Evolutionary conservation across 2,329 filamentous ascomycete genomes (phyloP), one percentile per base, ranked within the genome.

Genomic region (Colletotrichum graminicola): DNA sequence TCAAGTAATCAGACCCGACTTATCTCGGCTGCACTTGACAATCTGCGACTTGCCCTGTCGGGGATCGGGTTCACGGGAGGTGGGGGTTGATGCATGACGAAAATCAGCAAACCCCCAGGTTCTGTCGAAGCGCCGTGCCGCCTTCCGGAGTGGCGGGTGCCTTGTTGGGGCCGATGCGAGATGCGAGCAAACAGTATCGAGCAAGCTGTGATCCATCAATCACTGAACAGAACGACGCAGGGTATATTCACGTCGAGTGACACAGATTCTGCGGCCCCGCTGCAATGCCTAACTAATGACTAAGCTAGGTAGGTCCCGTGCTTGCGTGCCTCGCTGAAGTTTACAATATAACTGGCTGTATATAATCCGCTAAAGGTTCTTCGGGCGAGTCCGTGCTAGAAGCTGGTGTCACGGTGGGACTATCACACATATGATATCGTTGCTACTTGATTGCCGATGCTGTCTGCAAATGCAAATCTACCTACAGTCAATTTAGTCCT

Each of bases 1-100:
- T 61, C 47, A 62, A 62, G 63, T 63, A 70, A 61, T n/a, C 55
- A 32, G 54, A 70, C 67, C 64, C 64, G 63, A 60, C 49, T 10
- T 32, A 23, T 36, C 26, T 71, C 63, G 67, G 67, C 41, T 67
- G 29, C 23, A 51, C 63, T 56, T 71, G 39, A 60, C 56, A 41
- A 26, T 16, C 67, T 67, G 36, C 36, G 47, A 54, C 61, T 41
- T n/a, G 26, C 34, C 43, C 7, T 45, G 49, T 63, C 52, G 49
- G 54, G 51, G 36, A 55, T 45, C 14, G 45, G 54, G 21, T 64
- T 51, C 36, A 23, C 49, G 62, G 62, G 49, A 36, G 21, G 62
- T 63, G 61, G 61, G 26, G 47, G 18, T 45, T 63, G 61, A 54
- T 55, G 36, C 47, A 63, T 26, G 26, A 32, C 39, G n/a, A 51